These are phyloP conservation scores for Polyplosphaeria fusca DNA, from an alignment of 495 filamentous ascomycete species.

Conservation along the genomic window DNA sequence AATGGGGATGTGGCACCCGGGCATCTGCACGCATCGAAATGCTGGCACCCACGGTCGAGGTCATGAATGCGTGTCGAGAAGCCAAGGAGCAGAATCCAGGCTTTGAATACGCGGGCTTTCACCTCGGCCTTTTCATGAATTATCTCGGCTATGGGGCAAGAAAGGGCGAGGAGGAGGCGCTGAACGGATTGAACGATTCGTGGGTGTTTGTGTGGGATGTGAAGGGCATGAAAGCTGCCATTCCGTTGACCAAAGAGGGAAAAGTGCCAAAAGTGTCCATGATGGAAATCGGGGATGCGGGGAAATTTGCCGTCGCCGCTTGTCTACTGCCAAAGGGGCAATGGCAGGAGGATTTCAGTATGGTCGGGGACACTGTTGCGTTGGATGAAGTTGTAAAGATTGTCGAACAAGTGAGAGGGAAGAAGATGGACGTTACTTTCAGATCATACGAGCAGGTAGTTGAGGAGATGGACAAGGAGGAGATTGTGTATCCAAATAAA, in stretches of 20 bases:
- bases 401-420: conserved; percentile 31
- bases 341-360: conserved; percentile 39
- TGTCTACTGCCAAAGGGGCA: conserved; percentile 32
- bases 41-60: conserved; percentile 20
- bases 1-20: conserved; percentile 30
- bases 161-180: conserved; percentile 20
- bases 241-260: conserved; percentile 36
- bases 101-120: conserved; percentile 39
- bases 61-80: conserved; percentile 32
- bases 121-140: conserved; percentile 41
- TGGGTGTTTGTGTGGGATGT: conserved; percentile 35
- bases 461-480: conserved; percentile 19
- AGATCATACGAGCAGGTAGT: conserved; percentile 23
- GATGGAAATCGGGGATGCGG: conserved; percentile 39
- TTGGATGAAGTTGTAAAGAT: conserved; percentile 34
- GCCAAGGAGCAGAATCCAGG: conserved; percentile 9
- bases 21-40: conserved; percentile 27
- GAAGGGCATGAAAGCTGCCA: conserved; percentile 24
- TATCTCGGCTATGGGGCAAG: conserved; percentile 38
- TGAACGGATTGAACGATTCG: conserved; percentile 33
- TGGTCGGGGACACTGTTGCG: conserved; percentile 37
- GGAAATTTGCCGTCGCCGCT: conserved; percentile 33
- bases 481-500: not conserved
- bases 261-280: conserved; percentile 28
- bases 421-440: conserved; percentile 33